phyloP scores from a whole-genome alignment of 2,329 filamentous ascomycete species.

The Thelonectria olida region DNA sequence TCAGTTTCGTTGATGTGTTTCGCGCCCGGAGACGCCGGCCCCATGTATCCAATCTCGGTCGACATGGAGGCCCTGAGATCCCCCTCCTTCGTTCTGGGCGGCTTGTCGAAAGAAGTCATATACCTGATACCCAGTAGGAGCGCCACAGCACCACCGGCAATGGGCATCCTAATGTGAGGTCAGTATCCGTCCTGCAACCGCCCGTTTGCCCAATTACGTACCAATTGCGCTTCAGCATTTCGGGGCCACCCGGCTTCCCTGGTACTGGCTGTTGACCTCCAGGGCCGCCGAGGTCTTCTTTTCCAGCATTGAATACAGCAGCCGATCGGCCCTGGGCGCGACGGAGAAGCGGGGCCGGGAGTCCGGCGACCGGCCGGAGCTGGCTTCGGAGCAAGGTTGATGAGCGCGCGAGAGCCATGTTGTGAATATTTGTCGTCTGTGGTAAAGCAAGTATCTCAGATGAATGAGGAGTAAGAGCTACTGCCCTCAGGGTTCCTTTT shows the following conservation, averaged over 20 bases:
- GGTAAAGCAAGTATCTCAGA: not conserved
- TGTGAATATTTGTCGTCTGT: not conserved
- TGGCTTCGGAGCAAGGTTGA: slow-evolving; percentile 20
- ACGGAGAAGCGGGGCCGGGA: slow-evolving; percentile 34
- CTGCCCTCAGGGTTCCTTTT: not conserved
- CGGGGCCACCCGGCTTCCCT: slow-evolving; percentile 39
- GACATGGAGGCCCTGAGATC: slow-evolving; percentile 25
- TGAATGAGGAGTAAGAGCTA: not conserved
- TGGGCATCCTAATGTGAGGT: slow-evolving; percentile 34
- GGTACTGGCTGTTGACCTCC: slow-evolving; percentile 45
- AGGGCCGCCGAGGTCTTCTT: slow-evolving; percentile 42
- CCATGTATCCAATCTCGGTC: slow-evolving; percentile 22
- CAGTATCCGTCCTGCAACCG: not conserved
- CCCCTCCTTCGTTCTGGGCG: slow-evolving; percentile 22
- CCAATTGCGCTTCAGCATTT: slow-evolving; percentile 45
- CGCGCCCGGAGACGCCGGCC: slow-evolving; percentile 15
- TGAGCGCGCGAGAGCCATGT: slow-evolving; percentile 26
- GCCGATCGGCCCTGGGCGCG: slow-evolving; percentile 23
- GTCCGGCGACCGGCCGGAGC: slow-evolving; percentile 31
- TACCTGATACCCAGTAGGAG: slow-evolving; percentile 40
- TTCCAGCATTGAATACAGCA: slow-evolving; percentile 12
- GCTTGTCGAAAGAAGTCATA: slow-evolving; percentile 33
- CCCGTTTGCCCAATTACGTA: slow-evolving; percentile 18
- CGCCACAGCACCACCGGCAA: slow-evolving; percentile 41
- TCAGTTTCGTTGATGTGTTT: slow-evolving; percentile 31